Evolutionary conservation across 176 grass and related monocot species (phyloP), one percentile per base, ranked within the genome.

Genomic region (Juncus inflexus): DNA sequence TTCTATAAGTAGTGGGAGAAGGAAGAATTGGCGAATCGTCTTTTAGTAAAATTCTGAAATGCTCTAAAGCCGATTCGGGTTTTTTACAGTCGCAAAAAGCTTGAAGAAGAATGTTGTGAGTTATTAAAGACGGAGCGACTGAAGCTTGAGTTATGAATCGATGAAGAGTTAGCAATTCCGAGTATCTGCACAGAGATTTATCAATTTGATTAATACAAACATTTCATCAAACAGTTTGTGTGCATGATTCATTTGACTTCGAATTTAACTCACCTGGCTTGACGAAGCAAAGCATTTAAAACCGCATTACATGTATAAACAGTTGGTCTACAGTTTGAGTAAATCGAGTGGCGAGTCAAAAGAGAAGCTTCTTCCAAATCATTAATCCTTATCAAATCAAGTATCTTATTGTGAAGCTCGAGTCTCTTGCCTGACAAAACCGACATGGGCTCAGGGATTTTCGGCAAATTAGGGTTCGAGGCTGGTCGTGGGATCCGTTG

Each of bases 281-380:
- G 92, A 70, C 87, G 87, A 61, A 96, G 79, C 63, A 91, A 78
- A 9, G 92, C 87, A 35, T 78, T 64, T 62, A 96, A 84, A 11
- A 96, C 92, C 9, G 92, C 74, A 75, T 96, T 91, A 77, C 81
- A 87, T 62, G 91, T 91, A 76, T 83, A 96, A 52, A 87, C 74
- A 42, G 91, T 96, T 42, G 92, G 87, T 55, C 84, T 82, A 83
- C 87, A 96, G 78, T 96, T 96, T 55, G 91, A 91, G 79, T 96
- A 96, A 81, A 91, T 96, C 70, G 91, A 96, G 49, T 96, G 91
- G 61, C 91, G 81, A 49, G 83, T 86, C 70, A 96, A 76, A 59
- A 96, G 87, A 36, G 87, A 82, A 12, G 92, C 87, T 74, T 96
- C 92, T 79, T 96, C 79, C 49, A 91, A 85, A 69, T 96, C 92